Evolutionary conservation across 768 basidiomycete genomes (phyloP), one percentile per base, ranked within the genome.

Genomic region (Lanmaoa rubissima): DNA sequence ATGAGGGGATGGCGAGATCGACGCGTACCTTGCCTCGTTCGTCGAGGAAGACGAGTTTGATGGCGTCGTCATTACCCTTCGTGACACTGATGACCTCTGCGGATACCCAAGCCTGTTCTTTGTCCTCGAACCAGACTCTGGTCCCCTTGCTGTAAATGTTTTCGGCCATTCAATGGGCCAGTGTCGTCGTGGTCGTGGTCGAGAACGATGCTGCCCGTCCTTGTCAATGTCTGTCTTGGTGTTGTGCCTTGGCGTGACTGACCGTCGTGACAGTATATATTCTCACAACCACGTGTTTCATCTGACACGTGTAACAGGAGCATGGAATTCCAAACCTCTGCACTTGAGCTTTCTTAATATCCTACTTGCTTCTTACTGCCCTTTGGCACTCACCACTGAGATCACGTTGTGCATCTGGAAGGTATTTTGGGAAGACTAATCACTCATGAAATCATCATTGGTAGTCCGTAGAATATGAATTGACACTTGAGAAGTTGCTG

Each of bases 101-200:
- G 42, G 92, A 91, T 64, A 96, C 81, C 94, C 94, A 97, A 59
- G 92, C 93, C 62, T 88, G 85, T 60, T 96, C 94, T 74, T 91
- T 94, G 79, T 96, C 93, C 61, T 92, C 84, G 67, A 95, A 94
- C 94, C 90, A 92, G 69, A 92, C 90, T 65, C 90, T 81, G 60
- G 90, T 92, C 59, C 90, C 90, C 74, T 88, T 92, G 81, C 86
- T 89, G 78, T 92, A 92, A 69, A 92, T 89, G 78, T 92, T 91
- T 79, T 92, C 90, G 72, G 90, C 88, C 90, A 92, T 92, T 73
- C 87, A 90, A 90, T 66, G 62, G 70, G 65, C 69, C 69, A 54
- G 51, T 48, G 55, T 62, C 54, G 60, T 60, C 39, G 61, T 51
- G 36, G 60, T 65, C 57, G 62, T 60, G 32, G 58, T 63, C 63